Percentiles rank a stretch among this genome's conserved stretches.
Conservation (phyloP, 495 filamentous ascomycete species). For the Evernia prunastri region DNA sequence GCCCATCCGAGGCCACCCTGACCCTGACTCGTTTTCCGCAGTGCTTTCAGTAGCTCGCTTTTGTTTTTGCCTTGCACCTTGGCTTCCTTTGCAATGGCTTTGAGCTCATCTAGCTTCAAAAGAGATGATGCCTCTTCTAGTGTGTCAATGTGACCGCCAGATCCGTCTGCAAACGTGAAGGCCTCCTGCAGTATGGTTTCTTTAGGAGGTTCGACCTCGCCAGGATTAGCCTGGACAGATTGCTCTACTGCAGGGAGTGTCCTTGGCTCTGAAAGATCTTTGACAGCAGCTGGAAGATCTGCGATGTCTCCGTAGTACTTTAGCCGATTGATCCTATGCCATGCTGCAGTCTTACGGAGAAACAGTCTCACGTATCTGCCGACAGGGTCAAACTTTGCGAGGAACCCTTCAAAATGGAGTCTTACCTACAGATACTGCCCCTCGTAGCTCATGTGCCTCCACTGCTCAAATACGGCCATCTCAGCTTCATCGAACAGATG, state of each 20-base stretch:
- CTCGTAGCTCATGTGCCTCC: slow-evolving; percentile 71
- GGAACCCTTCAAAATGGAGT: not conserved
- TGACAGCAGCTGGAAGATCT: slow-evolving; percentile 58
- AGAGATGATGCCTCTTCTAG: slow-evolving; percentile 82
- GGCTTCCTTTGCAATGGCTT: slow-evolving; percentile 74
- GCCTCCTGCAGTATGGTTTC: slow-evolving; percentile 41
- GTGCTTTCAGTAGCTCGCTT: slow-evolving; percentile 62
- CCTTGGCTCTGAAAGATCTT: slow-evolving; percentile 44
- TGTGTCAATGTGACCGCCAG: slow-evolving; percentile 61
- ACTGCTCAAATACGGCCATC: slow-evolving; percentile 67
- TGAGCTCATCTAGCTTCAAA: slow-evolving; percentile 79
- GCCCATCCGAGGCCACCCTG: slow-evolving; percentile 65
- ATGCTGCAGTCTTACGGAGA: slow-evolving; percentile 86
- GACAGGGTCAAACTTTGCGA: slow-evolving; percentile 14
- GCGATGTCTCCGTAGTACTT: slow-evolving; percentile 78
- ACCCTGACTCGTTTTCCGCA: slow-evolving; percentile 62
- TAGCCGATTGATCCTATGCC: slow-evolving; percentile 77
- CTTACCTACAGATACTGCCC: slow-evolving; percentile 77
- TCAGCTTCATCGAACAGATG: slow-evolving; percentile 83
- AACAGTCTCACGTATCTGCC: slow-evolving; percentile 84
- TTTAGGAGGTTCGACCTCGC: slow-evolving; percentile 42
- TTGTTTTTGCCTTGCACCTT: slow-evolving; percentile 90
- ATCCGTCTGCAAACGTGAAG: slow-evolving; percentile 77
- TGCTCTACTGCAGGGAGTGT: slow-evolving; percentile 36
- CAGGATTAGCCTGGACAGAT: slow-evolving; percentile 37